Evolutionary conservation across 2,329 filamentous ascomycete genomes (phyloP).

Genomic region (Orbilia javanica): DNA sequence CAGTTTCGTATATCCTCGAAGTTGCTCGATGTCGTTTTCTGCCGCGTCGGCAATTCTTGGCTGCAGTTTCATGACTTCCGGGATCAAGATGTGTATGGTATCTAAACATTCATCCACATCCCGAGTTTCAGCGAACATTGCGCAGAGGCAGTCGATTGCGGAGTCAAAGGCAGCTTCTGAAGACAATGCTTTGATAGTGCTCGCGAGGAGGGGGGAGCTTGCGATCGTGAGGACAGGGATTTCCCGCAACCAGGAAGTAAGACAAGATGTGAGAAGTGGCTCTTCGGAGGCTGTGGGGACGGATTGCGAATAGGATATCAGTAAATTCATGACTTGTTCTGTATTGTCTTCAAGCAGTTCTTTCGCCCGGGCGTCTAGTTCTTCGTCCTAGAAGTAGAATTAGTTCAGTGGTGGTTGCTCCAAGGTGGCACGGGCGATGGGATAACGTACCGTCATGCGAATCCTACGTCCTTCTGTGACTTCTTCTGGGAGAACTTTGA

Average conservation of each 20-base stretch:
- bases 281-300: slow-evolving; percentile 64
- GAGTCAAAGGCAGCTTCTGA: slow-evolving; percentile 84
- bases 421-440: slow-evolving; percentile 66
- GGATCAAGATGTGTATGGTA: slow-evolving; percentile 84
- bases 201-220: slow-evolving; percentile 83
- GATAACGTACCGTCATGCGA: slow-evolving; percentile 92
- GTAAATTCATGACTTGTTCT: slow-evolving; percentile 83
- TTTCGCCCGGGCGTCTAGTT: slow-evolving; percentile 84
- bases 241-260: slow-evolving; percentile 96
- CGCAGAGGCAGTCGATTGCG: slow-evolving; percentile 91
- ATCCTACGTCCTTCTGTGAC: slow-evolving; percentile 99
- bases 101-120: slow-evolving; percentile 92
- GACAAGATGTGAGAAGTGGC: slow-evolving; percentile 91
- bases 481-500: slow-evolving; percentile 97
- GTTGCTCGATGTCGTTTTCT: slow-evolving; percentile 84
- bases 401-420: not conserved
- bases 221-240: slow-evolving; percentile 86
- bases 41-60: slow-evolving; percentile 80
- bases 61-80: slow-evolving; percentile 79
- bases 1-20: slow-evolving; percentile 88
- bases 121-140: slow-evolving; percentile 89
- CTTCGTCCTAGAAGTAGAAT: slow-evolving; percentile 81
- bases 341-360: slow-evolving; percentile 93
- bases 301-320: slow-evolving; percentile 79
- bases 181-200: slow-evolving; percentile 82